Percentiles rank a stretch among this genome's conserved stretches.
These are phyloP conservation scores for Basidiobolus heterosporus DNA, from an alignment of 371 early-diverging fungal genomes.

Conservation along the genomic window DNA sequence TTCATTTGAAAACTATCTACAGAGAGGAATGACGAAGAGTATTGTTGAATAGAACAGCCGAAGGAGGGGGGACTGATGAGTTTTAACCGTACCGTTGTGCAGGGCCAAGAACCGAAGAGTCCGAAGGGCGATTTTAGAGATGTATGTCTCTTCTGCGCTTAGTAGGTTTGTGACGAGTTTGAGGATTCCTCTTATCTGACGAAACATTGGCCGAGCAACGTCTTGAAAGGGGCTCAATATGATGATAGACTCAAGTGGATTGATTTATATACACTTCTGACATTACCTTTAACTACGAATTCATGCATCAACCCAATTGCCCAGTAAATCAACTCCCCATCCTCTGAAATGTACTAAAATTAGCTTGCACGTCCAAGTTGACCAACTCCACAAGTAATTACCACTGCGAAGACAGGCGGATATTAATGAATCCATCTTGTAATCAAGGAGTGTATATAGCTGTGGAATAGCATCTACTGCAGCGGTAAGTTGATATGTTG, in stretches of 20 bases:
- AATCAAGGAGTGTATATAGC: constrained; percentile 33
- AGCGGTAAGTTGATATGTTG: not conserved
- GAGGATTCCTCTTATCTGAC: constrained; percentile 38
- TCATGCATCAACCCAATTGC: constrained; percentile 65
- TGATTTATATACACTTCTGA: no score
- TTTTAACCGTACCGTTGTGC: constrained; percentile 34
- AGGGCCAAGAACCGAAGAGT: constrained; percentile 53
- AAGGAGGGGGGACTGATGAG: not conserved
- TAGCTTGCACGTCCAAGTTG: not conserved
- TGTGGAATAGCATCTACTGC: constrained; percentile 18
- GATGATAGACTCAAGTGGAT: no score
- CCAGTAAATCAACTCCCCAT: constrained; percentile 68
- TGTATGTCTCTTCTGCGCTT: constrained; percentile 39
- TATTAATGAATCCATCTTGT: constrained; percentile 46
- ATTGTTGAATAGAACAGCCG: not conserved
- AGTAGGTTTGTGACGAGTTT: constrained; percentile 33
- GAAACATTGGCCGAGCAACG: constrained; percentile 35
- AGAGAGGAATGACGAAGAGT: not conserved
- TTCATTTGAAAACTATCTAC: constrained; percentile 26
- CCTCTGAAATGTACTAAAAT: constrained; percentile 24
- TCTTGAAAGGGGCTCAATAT: constrained; percentile 14
- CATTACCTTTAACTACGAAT: constrained; percentile 43
- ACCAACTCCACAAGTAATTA: constrained; percentile 6
- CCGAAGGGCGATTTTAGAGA: constrained; percentile 51
- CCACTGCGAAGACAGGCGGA: constrained; percentile 50